These are phyloP conservation scores for Quercus lobata DNA, from an alignment of 331 rosid species.

Conservation along the genomic window DNA sequence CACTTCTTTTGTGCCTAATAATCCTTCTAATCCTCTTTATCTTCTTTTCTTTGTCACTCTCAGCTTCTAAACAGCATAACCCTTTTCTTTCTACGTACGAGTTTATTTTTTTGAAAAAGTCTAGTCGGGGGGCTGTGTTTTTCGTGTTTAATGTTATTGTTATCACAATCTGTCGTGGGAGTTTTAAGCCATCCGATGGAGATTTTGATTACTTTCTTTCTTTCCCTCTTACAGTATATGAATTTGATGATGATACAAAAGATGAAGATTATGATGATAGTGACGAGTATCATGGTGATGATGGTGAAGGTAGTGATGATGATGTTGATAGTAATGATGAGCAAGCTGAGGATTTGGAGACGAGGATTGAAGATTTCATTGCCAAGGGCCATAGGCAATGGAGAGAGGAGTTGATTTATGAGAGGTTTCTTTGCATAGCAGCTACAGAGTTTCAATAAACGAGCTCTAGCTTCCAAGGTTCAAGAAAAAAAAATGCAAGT, in stretches of 20 bases:
- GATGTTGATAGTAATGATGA: conserved; percentile 7
- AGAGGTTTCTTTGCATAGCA: background rate
- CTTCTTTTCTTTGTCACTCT: background rate
- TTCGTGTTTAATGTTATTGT: conserved; percentile 12
- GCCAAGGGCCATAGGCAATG: conserved; percentile 20
- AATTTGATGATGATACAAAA: background rate
- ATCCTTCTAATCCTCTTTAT: background rate
- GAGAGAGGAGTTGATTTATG: conserved; percentile 21
- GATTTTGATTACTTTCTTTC: background rate
- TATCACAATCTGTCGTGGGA: conserved; percentile 13
- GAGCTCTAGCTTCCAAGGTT: background rate
- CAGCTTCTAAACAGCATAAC: conserved; percentile 10
- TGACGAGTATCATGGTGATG: conserved; percentile 13
- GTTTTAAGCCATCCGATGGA: background rate
- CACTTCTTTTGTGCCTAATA: background rate
- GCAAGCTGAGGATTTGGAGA: conserved; percentile 10
- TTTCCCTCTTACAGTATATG: background rate
- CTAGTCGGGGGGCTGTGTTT: conserved; percentile 17
- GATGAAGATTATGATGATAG: background rate
- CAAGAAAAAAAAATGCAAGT: background rate
- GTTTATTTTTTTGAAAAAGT: background rate
- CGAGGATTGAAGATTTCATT: conserved; percentile 34
- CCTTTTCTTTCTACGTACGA: conserved; percentile 16
- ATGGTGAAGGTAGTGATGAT: background rate
- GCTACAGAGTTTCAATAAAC: too few relatives aligned